Conservation (phyloP, 495 filamentous ascomycete genomes). For the Durotheca rogersii region DNA sequence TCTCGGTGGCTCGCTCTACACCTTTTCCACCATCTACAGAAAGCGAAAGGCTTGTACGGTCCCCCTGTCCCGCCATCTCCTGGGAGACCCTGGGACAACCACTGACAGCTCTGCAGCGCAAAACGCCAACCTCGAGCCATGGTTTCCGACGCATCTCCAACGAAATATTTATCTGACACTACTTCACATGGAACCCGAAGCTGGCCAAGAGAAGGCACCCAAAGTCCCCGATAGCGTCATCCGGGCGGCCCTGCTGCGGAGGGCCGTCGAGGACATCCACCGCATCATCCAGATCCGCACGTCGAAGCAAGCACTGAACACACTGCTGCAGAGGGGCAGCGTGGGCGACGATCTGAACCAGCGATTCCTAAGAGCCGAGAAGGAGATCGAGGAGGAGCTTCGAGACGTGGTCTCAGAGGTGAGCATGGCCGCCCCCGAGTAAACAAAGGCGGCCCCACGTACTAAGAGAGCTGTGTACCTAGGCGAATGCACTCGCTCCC, state of each 20-base stretch:
- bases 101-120: conserved; percentile 53
- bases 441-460: conserved; percentile 31
- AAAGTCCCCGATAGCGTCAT: conserved; percentile 82
- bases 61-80: conserved; percentile 3
- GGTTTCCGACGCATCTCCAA: conserved; percentile 87
- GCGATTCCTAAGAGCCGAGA: conserved; percentile 84
- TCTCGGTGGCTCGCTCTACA: conserved; percentile 81
- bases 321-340: conserved; percentile 81
- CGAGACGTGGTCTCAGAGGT: conserved; percentile 93
- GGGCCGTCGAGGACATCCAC: conserved; percentile 88
- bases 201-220: conserved; percentile 65
- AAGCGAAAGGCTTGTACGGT: conserved; percentile 85
- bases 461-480: conserved; percentile 1
- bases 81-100: background rate
- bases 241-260: conserved; percentile 84
- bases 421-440: conserved; percentile 9
- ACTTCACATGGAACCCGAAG: conserved; percentile 75
- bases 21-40: conserved; percentile 89
- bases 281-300: conserved; percentile 81
- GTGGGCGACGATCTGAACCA: conserved; percentile 98
- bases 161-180: conserved; percentile 93
- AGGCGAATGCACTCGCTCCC: conserved; percentile 83
- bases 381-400: conserved; percentile 96
- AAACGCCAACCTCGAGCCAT: conserved; percentile 79
- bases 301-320: conserved; percentile 80